Evolutionary conservation across 768 basidiomycete species (phyloP).

Genomic region (Boletellus ananiceps): DNA sequence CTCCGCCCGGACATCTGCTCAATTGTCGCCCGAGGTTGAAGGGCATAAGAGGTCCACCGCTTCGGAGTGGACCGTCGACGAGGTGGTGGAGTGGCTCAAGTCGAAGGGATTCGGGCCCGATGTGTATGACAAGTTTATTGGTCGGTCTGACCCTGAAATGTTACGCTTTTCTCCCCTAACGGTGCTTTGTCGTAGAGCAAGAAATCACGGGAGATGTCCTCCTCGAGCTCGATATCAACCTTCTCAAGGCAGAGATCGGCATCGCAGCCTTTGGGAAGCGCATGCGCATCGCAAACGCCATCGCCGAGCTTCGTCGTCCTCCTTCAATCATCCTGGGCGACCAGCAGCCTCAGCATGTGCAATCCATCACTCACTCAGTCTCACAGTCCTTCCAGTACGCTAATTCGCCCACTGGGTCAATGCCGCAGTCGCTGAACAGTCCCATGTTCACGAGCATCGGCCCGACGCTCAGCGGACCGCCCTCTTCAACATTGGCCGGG

Average conservation of each 20-base stretch:
- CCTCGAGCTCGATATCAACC: slow-evolving; percentile 85
- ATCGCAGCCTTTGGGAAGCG: slow-evolving; percentile 94
- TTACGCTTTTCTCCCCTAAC: not conserved
- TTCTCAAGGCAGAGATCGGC: slow-evolving; percentile 91
- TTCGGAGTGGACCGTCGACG: slow-evolving; percentile 79
- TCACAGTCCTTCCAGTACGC: slow-evolving; percentile 31
- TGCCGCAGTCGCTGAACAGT: slow-evolving; percentile 43
- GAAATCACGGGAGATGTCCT: slow-evolving; percentile 98
- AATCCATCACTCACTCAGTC: slow-evolving; percentile 23
- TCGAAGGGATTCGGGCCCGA: slow-evolving; percentile 79
- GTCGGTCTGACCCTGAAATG: slow-evolving; percentile 39
- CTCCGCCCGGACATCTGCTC: slow-evolving; percentile 20
- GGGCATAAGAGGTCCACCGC: slow-evolving; percentile 37
- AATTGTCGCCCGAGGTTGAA: slow-evolving; percentile 18
- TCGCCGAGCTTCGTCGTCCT: slow-evolving; percentile 77
- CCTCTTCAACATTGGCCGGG: slow-evolving; percentile 19
- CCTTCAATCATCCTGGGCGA: slow-evolving; percentile 58
- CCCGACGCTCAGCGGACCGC: slow-evolving; percentile 19
- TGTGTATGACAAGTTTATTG: slow-evolving; percentile 81
- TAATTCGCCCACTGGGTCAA: slow-evolving; percentile 37
- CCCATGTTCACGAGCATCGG: slow-evolving; percentile 33
- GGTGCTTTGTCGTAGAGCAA: slow-evolving; percentile 60
- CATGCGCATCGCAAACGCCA: slow-evolving; percentile 87
- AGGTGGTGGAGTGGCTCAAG: slow-evolving; percentile 87
- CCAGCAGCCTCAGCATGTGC: slow-evolving; percentile 34